Evolutionary conservation across 78 protist species (phyloP), one percentile per base, ranked within the genome.

Genomic region (Cavenderia fasciculata): DNA sequence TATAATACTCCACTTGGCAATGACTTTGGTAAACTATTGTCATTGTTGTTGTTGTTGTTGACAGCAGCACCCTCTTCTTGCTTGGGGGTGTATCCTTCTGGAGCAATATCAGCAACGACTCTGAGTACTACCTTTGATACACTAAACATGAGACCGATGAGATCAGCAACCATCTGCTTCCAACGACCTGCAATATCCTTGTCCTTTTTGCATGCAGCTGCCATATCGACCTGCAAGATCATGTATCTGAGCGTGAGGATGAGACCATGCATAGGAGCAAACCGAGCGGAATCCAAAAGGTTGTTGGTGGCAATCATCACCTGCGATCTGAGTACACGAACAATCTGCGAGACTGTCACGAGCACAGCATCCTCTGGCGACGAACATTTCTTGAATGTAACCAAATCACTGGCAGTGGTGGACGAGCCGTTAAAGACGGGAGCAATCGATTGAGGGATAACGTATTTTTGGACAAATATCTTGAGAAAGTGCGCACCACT

Each of bases 201-300:
- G 4, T 7, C 23, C 36, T 41, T 47, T n/a, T n/a, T n/a, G n/a
- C n/a, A n/a, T n/a, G n/a, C n/a, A n/a, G n/a, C n/a, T n/a, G n/a
- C n/a, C n/a, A n/a, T n/a, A 18, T 52, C 47, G 10, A 43, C 31
- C 27, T 59, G 33, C 2, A 41, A 6, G 14, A 87, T 14, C 16
- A 87, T 33, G 38, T 87, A 87, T n/a, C 93, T 43, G 34, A 87
- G 47, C 6, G 86, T 27, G 14, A 87, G 27, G 11, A 87, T 74
- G n/a, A 72, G 31, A 52, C 93, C 93, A 27, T 87, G 93, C 93
- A 87, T 87, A 31, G 93, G 93, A 21, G 85, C 78, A 49, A 52
- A 68, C 56, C 57, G 56, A 6, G 88, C 75, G 0, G 93, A 74
- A 19, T 87, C 86, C 18, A 77, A 56, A n/a, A 87, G 76, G 46